Evolutionary conservation across 768 basidiomycete genomes (phyloP).

Genomic region (Butyriboletus loyo): DNA sequence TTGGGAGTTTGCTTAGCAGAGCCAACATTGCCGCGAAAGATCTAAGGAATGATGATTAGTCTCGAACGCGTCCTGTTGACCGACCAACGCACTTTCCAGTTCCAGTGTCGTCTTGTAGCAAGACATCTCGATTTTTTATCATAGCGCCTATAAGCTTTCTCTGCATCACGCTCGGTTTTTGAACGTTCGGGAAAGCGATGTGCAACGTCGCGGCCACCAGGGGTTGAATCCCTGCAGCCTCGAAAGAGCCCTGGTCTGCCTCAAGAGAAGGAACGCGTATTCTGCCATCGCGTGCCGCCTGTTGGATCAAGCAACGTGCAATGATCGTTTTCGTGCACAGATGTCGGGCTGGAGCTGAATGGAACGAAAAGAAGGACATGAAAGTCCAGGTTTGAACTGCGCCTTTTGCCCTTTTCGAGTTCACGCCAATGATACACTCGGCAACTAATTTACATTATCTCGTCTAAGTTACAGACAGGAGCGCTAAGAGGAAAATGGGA

Average conservation of each 20-base stretch:
- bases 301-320: slow-evolving; percentile 29
- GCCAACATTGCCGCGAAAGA: slow-evolving; percentile 71
- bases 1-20: slow-evolving; percentile 54
- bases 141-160: slow-evolving; percentile 60
- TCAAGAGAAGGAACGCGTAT: not conserved
- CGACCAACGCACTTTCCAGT: slow-evolving; percentile 65
- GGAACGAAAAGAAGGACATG: slow-evolving; percentile 26
- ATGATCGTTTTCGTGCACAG: slow-evolving; percentile 19
- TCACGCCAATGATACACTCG: not conserved
- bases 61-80: not conserved
- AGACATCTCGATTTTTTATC: slow-evolving; percentile 52
- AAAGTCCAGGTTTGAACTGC: slow-evolving; percentile 14
- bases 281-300: slow-evolving; percentile 7
- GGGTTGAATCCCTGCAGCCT: slow-evolving; percentile 51
- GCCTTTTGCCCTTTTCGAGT: not conserved
- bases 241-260: slow-evolving; percentile 36
- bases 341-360: slow-evolving; percentile 10
- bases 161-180: slow-evolving; percentile 58
- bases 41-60: slow-evolving; percentile 35
- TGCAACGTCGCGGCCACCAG: slow-evolving; percentile 48
- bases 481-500: not conserved
- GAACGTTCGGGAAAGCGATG: slow-evolving; percentile 60
- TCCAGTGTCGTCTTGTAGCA: slow-evolving; percentile 71
- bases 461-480: slow-evolving; percentile 12
- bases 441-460: slow-evolving; percentile 7